A percentile compares a stretch with the other conserved stretches of the same genome.
These are phyloP conservation scores for Friedmanniomyces endolithicus DNA, from an alignment of 495 filamentous ascomycete genomes.

Conservation along the genomic window DNA sequence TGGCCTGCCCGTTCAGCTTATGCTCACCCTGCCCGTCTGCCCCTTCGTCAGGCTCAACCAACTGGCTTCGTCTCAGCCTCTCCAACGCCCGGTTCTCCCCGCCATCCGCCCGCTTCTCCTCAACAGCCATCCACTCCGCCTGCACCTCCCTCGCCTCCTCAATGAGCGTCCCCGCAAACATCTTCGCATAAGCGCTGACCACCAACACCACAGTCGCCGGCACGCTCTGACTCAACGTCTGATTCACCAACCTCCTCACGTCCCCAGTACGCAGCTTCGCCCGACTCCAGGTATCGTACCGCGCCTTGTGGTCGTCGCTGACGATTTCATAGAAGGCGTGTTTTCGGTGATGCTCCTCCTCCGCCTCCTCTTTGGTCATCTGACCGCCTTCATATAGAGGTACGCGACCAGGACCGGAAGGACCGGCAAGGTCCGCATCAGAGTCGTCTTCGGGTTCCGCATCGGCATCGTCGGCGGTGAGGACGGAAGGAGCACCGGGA, in stretches of 20 bases:
- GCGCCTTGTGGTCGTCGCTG: conserved; percentile 45
- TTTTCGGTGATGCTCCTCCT: not conserved
- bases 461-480: conserved; percentile 3
- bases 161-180: conserved; percentile 72
- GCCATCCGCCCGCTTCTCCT: conserved; percentile 21
- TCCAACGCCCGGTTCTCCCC: conserved; percentile 15
- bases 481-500: conserved; percentile 24
- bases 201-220: conserved; percentile 64
- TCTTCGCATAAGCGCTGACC: conserved; percentile 69
- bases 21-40: not conserved
- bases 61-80: conserved; percentile 26
- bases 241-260: conserved; percentile 53
- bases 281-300: conserved; percentile 63
- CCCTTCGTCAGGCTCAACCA: conserved; percentile 20
- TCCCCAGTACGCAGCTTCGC: conserved; percentile 45
- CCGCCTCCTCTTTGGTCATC: conserved; percentile 1
- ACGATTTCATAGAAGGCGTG: conserved; percentile 5
- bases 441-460: conserved; percentile 4
- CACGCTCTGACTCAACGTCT: conserved; percentile 78
- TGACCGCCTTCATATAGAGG: conserved; percentile 16
- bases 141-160: conserved; percentile 71
- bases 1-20: conserved; percentile 2
- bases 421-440: not conserved
- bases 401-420: conserved; percentile 3
- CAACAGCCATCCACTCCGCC: conserved; percentile 55